These are phyloP conservation scores for Prunus kanzakura DNA, from an alignment of 306 rosid species.

Conservation along the genomic window DNA sequence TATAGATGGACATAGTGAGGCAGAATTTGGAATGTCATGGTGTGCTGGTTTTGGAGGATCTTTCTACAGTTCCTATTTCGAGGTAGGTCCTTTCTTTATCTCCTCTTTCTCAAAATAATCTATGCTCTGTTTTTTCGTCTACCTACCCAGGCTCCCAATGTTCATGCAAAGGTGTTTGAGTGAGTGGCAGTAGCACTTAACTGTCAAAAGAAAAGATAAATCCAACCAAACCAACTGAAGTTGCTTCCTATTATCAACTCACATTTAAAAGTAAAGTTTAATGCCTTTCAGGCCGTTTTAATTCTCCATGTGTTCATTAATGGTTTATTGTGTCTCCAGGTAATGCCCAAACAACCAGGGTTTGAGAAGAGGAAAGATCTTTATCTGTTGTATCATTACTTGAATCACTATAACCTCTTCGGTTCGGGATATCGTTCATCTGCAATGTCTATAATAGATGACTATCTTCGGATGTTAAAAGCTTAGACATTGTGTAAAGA, in stretches of 20 bases:
- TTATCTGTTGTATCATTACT: slow-evolving; percentile 81
- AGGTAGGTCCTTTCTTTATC: slow-evolving; percentile 42
- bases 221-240: neutral
- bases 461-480: slow-evolving; percentile 58
- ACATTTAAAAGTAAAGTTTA: too few relatives aligned
- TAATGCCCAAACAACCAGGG: slow-evolving; percentile 86
- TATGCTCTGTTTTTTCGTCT: neutral
- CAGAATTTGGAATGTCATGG: slow-evolving; percentile 97
- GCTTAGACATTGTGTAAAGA: slow-evolving; percentile 33
- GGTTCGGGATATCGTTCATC: slow-evolving; percentile 90
- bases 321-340: slow-evolving; percentile 37
- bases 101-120: neutral
- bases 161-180: neutral
- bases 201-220: neutral
- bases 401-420: slow-evolving; percentile 92
- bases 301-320: neutral
- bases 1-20: slow-evolving; percentile 90
- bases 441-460: slow-evolving; percentile 81
- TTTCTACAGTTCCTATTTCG: slow-evolving; percentile 77
- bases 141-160: neutral
- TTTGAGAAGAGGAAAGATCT: slow-evolving; percentile 85
- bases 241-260: neutral
- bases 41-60: slow-evolving; percentile 96
- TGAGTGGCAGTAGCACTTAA: neutral
- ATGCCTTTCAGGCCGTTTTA: neutral